Conservation (phyloP, 1,284 basidiomycete species). For the Volvariella surrecta region DNA sequence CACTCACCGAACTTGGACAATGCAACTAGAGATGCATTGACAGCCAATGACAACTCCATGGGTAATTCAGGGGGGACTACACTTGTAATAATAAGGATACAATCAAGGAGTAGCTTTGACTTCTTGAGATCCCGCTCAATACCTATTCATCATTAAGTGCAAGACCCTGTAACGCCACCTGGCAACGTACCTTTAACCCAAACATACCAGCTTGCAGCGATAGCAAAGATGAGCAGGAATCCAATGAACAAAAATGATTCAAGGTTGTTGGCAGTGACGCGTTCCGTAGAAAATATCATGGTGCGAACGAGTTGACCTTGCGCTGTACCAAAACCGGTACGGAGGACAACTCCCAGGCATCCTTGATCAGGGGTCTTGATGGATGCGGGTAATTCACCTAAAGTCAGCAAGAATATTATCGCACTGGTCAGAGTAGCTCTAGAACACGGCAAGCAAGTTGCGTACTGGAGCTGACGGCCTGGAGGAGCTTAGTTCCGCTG, state of each 20-base stretch:
- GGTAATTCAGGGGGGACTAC: conserved; percentile 94
- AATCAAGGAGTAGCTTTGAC: conserved; percentile 88
- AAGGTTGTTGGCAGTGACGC: conserved; percentile 88
- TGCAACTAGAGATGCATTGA: conserved; percentile 90
- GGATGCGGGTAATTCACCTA: conserved; percentile 32
- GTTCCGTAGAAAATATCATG: conserved; percentile 96
- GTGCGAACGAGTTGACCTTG: conserved; percentile 94
- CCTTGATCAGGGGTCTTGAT: conserved; percentile 79
- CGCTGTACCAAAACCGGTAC: conserved; percentile 94
- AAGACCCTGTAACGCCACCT: neutral
- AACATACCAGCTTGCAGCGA: conserved; percentile 93
- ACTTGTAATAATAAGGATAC: conserved; percentile 90
- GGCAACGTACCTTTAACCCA: conserved; percentile 77
- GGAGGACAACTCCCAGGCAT: conserved; percentile 83
- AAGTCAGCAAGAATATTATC: neutral
- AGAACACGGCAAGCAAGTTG: conserved; percentile 1
- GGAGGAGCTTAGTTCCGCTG: conserved; percentile 91
- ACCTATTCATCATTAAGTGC: conserved; percentile 31
- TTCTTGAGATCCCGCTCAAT: conserved; percentile 88
- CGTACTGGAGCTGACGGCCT: conserved; percentile 55
- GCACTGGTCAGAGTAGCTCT: neutral
- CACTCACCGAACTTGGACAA: conserved; percentile 77
- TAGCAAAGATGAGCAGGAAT: conserved; percentile 92
- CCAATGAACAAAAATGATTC: conserved; percentile 95
- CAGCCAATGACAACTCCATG: conserved; percentile 92